A percentile compares a stretch with the other conserved stretches of the same genome.
Evolutionary conservation across 805 yeast species (phyloP).

Genomic region (Brettanomyces sp.): DNA sequence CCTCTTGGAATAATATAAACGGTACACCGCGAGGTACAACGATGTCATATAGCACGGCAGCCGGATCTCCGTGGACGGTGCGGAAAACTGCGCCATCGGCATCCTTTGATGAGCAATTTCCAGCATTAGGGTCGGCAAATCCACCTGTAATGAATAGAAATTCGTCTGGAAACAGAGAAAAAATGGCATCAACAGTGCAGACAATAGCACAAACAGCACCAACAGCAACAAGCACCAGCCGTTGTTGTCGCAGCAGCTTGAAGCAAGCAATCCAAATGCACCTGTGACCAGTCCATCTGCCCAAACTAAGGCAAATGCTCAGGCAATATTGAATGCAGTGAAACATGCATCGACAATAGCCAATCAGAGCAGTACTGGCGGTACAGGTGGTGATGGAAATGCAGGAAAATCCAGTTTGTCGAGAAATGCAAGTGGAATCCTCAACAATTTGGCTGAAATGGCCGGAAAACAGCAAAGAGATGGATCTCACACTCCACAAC

Average conservation of each 20-base stretch:
- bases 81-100: conserved; percentile 2
- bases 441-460: conserved; percentile 1
- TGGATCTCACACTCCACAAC: conserved; percentile 1
- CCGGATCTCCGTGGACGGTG: conserved; percentile 5
- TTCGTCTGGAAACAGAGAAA: neutral
- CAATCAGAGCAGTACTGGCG: neutral
- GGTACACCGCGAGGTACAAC: conserved; percentile 8
- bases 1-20: conserved; percentile 15
- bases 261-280: conserved; percentile 3
- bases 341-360: conserved; percentile 9
- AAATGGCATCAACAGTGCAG: conserved; percentile 5
- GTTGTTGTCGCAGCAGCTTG: conserved; percentile 12
- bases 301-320: conserved; percentile 10
- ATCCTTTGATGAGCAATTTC: conserved; percentile 17
- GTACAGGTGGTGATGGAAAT: neutral
- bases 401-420: neutral
- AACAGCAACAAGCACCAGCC: conserved; percentile 4
- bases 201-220: conserved; percentile 4
- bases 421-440: conserved; percentile 1
- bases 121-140: conserved; percentile 16
- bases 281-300: no score
- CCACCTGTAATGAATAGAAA: neutral
- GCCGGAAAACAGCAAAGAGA: neutral
- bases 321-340: conserved; percentile 18
- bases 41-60: conserved; percentile 8